A percentile compares a stretch with the other conserved stretches of the same genome.
These are phyloP conservation scores for Phytophthora syringae DNA, from an alignment of 352 stramenopile species.

Conservation along the genomic window DNA sequence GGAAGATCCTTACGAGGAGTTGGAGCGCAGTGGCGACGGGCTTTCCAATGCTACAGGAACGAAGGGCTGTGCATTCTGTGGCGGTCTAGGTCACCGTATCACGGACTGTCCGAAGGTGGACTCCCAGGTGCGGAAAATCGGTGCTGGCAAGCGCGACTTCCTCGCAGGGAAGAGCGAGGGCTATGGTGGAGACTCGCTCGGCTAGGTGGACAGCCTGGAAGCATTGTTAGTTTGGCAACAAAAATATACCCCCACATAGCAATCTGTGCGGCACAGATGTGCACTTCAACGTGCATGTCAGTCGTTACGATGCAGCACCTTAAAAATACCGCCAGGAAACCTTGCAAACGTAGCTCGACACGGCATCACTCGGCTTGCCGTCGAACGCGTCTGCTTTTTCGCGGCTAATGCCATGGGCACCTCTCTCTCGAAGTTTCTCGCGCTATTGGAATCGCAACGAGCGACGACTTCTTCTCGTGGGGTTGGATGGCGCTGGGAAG, in stretches of 20 bases:
- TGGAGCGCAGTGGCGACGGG: slow-evolving; percentile 54
- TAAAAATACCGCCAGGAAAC: slow-evolving; percentile 35
- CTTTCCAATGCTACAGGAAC: slow-evolving; percentile 79
- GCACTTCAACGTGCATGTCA: slow-evolving; percentile 1
- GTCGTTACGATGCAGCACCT: slow-evolving; percentile 25
- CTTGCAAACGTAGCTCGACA: too few relatives aligned
- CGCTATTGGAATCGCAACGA: slow-evolving; percentile 84
- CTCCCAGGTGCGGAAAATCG: slow-evolving; percentile 96
- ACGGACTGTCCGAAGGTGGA: slow-evolving; percentile 99
- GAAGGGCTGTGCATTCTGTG: slow-evolving; percentile 98
- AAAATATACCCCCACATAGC: slow-evolving; percentile 18
- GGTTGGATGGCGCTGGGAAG: slow-evolving; percentile 79
- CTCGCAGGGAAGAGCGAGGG: slow-evolving; percentile 92
- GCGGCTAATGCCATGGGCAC: slow-evolving; percentile 71
- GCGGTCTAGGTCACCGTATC: slow-evolving; percentile 98
- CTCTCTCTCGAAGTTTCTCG: slow-evolving; percentile 65
- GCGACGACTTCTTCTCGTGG: slow-evolving; percentile 76
- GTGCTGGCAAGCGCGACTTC: slow-evolving; percentile 93
- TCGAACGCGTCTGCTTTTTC: slow-evolving; percentile 10
- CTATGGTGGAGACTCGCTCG: slow-evolving; percentile 95
- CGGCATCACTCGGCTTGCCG: too few relatives aligned
- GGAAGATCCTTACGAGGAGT: slow-evolving; percentile 95
- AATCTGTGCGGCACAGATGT: background rate
- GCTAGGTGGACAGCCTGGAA: slow-evolving; percentile 36
- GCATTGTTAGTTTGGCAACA: slow-evolving; percentile 4